Base-by-base conservation (phyloP, 2,329 filamentous ascomycete species). In the Teratosphaeria nubilosa region DNA sequence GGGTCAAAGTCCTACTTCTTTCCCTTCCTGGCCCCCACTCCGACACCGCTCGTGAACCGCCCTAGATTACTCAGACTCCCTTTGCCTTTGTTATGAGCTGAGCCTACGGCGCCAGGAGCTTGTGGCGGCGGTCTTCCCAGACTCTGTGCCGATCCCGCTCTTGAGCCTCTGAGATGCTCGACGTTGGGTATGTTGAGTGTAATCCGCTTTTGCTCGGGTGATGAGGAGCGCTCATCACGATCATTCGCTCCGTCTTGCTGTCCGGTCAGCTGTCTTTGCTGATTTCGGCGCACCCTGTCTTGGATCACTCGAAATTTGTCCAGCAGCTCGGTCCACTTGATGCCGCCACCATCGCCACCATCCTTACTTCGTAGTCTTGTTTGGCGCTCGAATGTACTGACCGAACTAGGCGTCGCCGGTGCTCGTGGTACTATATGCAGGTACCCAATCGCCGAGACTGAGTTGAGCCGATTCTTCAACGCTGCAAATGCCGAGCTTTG, bases 401-500 rank as follows among this genome's bases (percentile, higher is more conserved):
- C 72, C 1, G 65, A 64, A 31, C 64, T 68, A 3, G 70, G 68
- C 22, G 74, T 69, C 5, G 71, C 64, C 62, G 68, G 57, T 66
- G 68, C 70, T 31, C 53, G 78, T 32, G 84, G 88, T 62, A 86
- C 86, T 64, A 88, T 87, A 70, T 97, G 92, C 61, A 99, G 78
- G 73, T 96, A 95, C 51, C 92, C 94, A 71, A 99, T 97, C 56
- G 94, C 91, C 77, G 90, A 95, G 65, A 99, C 94, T 73, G 90
- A 96, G 74, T 97, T 97, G 55, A 99, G 81, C 50, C 94, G 86
- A 70, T 99, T 99, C 72, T 96, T 97, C 58, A 99, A 79, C 2
- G 94, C 92, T 30, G 91, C 94, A 75, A 99, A 99, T 9, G 94
- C 95, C 30, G 91, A 95, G 16, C 92, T 97, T 75, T 99, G 94